Evolutionary conservation across 164 flowering plant genomes (phyloP), one percentile per base, ranked within the genome.

Genomic region (Stephania japonica): DNA sequence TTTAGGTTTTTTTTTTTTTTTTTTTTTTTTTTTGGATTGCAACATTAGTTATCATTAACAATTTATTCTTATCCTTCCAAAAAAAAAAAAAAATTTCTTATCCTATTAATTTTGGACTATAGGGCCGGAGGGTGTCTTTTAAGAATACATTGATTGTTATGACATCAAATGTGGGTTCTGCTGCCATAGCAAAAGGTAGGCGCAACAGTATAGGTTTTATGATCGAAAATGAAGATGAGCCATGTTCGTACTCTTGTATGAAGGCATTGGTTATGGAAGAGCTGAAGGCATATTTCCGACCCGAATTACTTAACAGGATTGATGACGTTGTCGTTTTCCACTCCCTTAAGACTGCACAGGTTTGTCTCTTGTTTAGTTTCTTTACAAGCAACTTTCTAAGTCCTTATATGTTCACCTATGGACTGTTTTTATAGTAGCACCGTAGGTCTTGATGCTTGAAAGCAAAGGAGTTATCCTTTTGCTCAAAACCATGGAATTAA

Each of bases 161-260:
- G 97, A 93, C 98, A n/a, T 93, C 98, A 19, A 93, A 93, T 77
- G 86, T 93, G 64, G 98, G 97, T 16, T 90, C 94, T 67, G 72
- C 81, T 64, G 85, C 90, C 80, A 91, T 93, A 71, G 90, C 89
- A 38, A 91, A 86, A 81, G 95, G 97, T 42, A 79, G 90, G 74
- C 85, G 71, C 43, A 75, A 72, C 76, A 73, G 85, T 47, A 81
- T 90, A 47, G 95, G 95, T 77, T 90, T 91, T 84, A 78, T 86
- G 67, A 19, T 74, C 76, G 75, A 75, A 12, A 89, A 81, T 70
- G 89, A 89, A 44, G 75, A 72, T 44, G 81, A 84, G 47, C 69
- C 84, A 68, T 71, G 81, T 70, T 81, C 94, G 27, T 89, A 93
- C 79, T 71, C 87, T 80, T 86, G 87, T 50, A 80, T 93, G 87